Percentiles rank a stretch among this genome's conserved stretches.
Evolutionary conservation across 148 eudicot species (phyloP).

Genomic region (Nepenthes mirabilis): DNA sequence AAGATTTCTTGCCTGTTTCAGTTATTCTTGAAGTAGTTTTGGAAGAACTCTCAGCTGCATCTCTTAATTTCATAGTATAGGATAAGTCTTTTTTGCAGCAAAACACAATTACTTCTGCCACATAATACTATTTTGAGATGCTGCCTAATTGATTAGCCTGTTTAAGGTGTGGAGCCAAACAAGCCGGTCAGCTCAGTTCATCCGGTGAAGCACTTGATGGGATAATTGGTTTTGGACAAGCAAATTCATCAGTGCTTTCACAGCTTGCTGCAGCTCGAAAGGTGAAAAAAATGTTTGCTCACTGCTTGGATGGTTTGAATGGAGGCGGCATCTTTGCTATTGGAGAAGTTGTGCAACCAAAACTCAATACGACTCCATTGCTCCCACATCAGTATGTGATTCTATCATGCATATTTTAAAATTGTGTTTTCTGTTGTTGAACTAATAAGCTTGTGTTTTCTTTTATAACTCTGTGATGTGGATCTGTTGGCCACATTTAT

Average conservation of each 20-base stretch:
- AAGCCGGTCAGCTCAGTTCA: conserved; percentile 62
- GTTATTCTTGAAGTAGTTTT: no score
- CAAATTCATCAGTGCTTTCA: conserved; percentile 72
- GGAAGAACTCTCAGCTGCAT: no score
- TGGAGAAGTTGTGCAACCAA: conserved; percentile 76
- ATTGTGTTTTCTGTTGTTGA: no score
- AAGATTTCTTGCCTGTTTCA: no score
- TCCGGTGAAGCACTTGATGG: conserved; percentile 76
- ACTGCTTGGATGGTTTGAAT: conserved; percentile 64
- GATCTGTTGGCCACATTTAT: no score
- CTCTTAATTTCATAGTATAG: no score
- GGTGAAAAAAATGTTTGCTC: conserved; percentile 70
- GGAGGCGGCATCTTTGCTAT: conserved; percentile 95
- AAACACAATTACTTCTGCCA: no score
- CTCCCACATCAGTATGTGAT: conserved; percentile 50
- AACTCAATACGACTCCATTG: conserved; percentile 49
- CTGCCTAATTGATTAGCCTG: neutral
- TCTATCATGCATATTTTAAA: neutral
- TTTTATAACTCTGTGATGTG: no score
- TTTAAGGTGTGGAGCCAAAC: conserved; percentile 75
- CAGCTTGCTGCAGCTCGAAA: conserved; percentile 71
- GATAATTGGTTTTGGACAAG: conserved; percentile 83
- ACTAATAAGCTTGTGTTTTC: no score
- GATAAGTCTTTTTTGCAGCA: no score
- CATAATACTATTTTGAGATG: neutral